Base-by-base conservation (phyloP, 331 rosid genomes). In the Spiraea crenata region DNA sequence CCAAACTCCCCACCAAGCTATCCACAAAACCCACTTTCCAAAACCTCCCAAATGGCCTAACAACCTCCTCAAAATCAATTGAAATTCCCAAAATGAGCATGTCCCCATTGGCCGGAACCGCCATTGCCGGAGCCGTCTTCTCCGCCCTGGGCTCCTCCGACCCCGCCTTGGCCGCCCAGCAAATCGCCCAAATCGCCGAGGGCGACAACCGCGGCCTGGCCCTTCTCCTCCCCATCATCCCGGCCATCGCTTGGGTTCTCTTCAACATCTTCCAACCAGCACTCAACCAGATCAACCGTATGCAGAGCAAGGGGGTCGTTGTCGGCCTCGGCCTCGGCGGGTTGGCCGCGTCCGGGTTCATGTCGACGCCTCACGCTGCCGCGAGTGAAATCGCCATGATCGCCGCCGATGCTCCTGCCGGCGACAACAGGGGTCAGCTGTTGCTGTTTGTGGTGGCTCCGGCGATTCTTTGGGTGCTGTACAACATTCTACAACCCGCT, bases 221-320 rank as follows among this genome's bases (percentile, higher is more conserved):
- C 0, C 83, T 93, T 11, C 57, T 91, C 84, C 70, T 93, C 7
- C 97, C 97, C 6, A 19, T 91, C 34, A 46, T 87, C 47, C 97
- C 96, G 5, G 96, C 97, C 50, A 74, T 91, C 15, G 97, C 80
- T 3, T 93, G 99, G 99, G 99, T 93, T 34, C 83, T 93, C 11
- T 93, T 80, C 83, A 93, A 93, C 89, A 93, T 93, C 64, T 73
- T 89, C 46, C 99, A 91, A 78, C 97, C 96, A 0, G 93, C 97
- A 7, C 85, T 93, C 20, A 93, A 93, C 82, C 99, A 93, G 67
- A 2, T 93, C 55, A 79, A 89, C 82, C 85, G 90, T 15, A 93
- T 93, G 99, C 71, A 85, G 0, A 88, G 76, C 82, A 89, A 78
- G 48, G 92, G 95, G 9, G 73, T 91, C 72, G 63, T 89, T 7